These are phyloP conservation scores for Calonectria leucothoes DNA, from an alignment of 2,329 filamentous ascomycete genomes.

Conservation along the genomic window DNA sequence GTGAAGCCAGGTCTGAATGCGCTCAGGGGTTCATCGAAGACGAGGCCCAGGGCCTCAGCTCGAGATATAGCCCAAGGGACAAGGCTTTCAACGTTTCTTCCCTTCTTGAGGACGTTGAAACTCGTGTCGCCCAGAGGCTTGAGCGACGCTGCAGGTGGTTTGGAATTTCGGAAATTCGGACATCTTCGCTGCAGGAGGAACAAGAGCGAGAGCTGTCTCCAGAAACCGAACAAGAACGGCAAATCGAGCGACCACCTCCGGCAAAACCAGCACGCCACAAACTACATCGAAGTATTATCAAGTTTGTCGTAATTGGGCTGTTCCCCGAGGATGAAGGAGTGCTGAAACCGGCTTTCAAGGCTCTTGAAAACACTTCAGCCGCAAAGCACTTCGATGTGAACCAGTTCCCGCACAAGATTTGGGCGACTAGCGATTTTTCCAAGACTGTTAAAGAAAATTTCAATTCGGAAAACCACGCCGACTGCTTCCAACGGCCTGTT, in stretches of 20 bases:
- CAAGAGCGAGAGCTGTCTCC: slow-evolving; percentile 76
- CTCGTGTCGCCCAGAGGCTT: neutral
- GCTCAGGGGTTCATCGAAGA: slow-evolving; percentile 64
- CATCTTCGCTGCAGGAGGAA: slow-evolving; percentile 65
- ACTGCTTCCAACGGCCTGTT: slow-evolving; percentile 37
- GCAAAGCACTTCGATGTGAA: slow-evolving; percentile 22
- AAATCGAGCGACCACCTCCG: slow-evolving; percentile 60
- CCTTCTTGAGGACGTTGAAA: neutral
- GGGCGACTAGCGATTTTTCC: slow-evolving; percentile 33
- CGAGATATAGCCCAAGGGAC: slow-evolving; percentile 60
- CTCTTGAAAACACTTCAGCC: slow-evolving; percentile 30
- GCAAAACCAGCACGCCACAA: slow-evolving; percentile 51
- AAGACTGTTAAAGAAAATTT: slow-evolving; percentile 16
- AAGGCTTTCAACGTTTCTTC: neutral
- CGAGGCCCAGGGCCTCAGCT: slow-evolving; percentile 63
- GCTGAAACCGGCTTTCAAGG: slow-evolving; percentile 30
- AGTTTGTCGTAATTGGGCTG: slow-evolving; percentile 12
- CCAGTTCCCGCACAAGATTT: slow-evolving; percentile 27
- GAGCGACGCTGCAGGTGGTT: slow-evolving; percentile 15
- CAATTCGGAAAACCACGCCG: neutral
- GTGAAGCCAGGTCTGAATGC: slow-evolving; percentile 15
- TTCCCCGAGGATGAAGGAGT: neutral
- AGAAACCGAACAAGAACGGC: slow-evolving; percentile 70
- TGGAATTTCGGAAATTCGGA: slow-evolving; percentile 12
- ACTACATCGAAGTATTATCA: slow-evolving; percentile 55